Percentiles rank a stretch among this genome's conserved stretches.
Conservation (phyloP, 2,329 filamentous ascomycete species). For the Paracamarosporium sp. region DNA sequence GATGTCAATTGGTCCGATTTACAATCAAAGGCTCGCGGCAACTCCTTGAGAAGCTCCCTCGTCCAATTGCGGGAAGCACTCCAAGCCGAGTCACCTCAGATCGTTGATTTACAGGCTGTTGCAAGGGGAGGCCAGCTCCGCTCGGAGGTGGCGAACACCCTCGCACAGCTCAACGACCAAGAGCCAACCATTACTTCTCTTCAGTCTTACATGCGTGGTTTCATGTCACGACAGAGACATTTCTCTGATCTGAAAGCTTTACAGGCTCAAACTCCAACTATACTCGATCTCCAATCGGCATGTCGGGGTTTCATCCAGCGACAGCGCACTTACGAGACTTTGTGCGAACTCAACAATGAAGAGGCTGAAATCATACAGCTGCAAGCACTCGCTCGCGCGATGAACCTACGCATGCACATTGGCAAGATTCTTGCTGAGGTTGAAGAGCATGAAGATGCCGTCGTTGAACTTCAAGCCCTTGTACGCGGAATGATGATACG, state of each 20-base stretch:
- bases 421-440: slow-evolving; percentile 77
- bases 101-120: slow-evolving; percentile 50
- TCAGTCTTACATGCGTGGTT: slow-evolving; percentile 61
- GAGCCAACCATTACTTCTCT: slow-evolving; percentile 54
- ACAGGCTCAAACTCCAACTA: slow-evolving; percentile 61
- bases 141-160: slow-evolving; percentile 37
- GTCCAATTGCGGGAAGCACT: slow-evolving; percentile 40
- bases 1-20: slow-evolving; percentile 51
- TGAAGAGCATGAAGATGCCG: slow-evolving; percentile 80
- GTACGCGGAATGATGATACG: slow-evolving; percentile 78
- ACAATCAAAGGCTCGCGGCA: slow-evolving; percentile 55
- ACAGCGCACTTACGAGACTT: slow-evolving; percentile 65
- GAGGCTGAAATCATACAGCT: slow-evolving; percentile 71
- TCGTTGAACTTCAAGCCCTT: slow-evolving; percentile 77
- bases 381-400: slow-evolving; percentile 79
- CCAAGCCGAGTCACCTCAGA: slow-evolving; percentile 34
- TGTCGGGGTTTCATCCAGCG: slow-evolving; percentile 71
- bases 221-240: slow-evolving; percentile 52
- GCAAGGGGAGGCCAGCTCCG: slow-evolving; percentile 45
- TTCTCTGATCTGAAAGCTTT: slow-evolving; percentile 60
- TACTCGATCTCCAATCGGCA: slow-evolving; percentile 70
- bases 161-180: slow-evolving; percentile 52
- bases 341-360: slow-evolving; percentile 74
- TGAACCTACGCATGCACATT: slow-evolving; percentile 77
- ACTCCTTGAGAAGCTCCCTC: slow-evolving; percentile 36